Base-by-base conservation (phyloP, 2,329 filamentous ascomycete species). In the Exutisphaerella laricina region DNA sequence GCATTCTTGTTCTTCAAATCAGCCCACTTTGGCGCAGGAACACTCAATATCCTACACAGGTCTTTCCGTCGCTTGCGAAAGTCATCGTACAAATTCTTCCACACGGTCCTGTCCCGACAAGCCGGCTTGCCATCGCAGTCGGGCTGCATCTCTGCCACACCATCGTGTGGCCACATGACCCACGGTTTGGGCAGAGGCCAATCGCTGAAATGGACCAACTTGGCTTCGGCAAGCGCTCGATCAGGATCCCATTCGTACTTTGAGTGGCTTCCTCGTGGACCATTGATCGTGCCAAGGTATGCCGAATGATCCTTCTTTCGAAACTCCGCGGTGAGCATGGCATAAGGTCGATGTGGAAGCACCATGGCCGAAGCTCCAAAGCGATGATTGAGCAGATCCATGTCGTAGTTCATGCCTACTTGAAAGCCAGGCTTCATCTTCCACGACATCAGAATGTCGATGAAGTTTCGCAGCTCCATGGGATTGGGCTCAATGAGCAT, bases 171-270 rank as follows among this genome's bases (percentile, higher is more conserved):
- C 65, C 66, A 70, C 65, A 71, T 66, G 35, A 77, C 64, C 77
- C 77, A 80, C 2, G 78, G 78, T 53, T 85, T 85, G 1, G 81
- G 80, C 8, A 85, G 54, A 1, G 82, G 82, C 77, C 78, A 84
- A 56, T 86, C 82, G 10, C 78, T 82, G 58, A 85, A 86, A 59
- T 85, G 82, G 1, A 85, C 66, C 5, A 82, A 69, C 52, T 83
- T 84, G 6, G 79, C 77, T 55, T 84, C 79, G 8, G 70, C 69
- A 44, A 77, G 68, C 1, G 72, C 70, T 18, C 61, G 65, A 17
- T 78, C 65, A 1, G 80, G 70, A 54, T 84, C 76, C 79, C 81
- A 85, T 56, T 54, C 53, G 13, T 49, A 49, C 21, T 49, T 78
- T 74, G 3, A 69, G 62, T 18, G 64, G 51, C 50, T 22, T 18